These are phyloP conservation scores for Xerocomellus amylosporus DNA, from an alignment of 768 basidiomycete species.

Conservation along the genomic window DNA sequence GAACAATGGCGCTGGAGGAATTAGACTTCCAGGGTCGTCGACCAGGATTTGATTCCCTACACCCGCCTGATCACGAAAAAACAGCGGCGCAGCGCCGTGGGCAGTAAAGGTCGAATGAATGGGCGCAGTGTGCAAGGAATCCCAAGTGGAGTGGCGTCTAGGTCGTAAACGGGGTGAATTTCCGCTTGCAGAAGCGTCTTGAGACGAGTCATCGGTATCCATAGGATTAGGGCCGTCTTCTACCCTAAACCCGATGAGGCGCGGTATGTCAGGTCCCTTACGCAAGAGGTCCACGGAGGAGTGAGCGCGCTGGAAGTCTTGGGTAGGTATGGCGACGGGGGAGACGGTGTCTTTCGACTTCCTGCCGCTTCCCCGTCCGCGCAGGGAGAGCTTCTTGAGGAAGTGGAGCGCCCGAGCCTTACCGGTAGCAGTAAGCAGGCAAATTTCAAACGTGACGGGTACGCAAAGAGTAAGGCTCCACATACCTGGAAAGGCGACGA, in stretches of 20 bases:
- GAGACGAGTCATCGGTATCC: slow-evolving; percentile 33
- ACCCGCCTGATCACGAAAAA: slow-evolving; percentile 12
- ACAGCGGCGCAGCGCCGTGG: slow-evolving; percentile 7
- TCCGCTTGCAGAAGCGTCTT: slow-evolving; percentile 25
- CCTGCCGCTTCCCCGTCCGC: slow-evolving; percentile 32
- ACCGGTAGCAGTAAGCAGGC: slow-evolving; percentile 1
- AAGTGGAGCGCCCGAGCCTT: slow-evolving; percentile 38
- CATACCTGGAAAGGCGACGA: slow-evolving; percentile 31
- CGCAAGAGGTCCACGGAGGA: slow-evolving; percentile 36
- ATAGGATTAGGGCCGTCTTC: slow-evolving; percentile 24
- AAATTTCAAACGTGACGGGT: slow-evolving; percentile 13
- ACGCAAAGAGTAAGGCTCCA: neutral
- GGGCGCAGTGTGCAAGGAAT: slow-evolving; percentile 10
- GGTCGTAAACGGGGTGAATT: slow-evolving; percentile 20
- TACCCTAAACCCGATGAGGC: slow-evolving; percentile 22
- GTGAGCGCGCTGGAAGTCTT: slow-evolving; percentile 25
- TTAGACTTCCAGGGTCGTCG: slow-evolving; percentile 4
- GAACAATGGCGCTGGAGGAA: slow-evolving; percentile 17
- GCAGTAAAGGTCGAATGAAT: slow-evolving; percentile 11
- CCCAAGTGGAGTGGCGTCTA: slow-evolving; percentile 26
- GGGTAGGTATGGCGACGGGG: slow-evolving; percentile 22
- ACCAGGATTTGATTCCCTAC: neutral
- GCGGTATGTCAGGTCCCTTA: slow-evolving; percentile 22
- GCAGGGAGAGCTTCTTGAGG: slow-evolving; percentile 37
- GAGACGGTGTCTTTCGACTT: slow-evolving; percentile 30